Conservation (phyloP, 2,329 filamentous ascomycete species). For the Scedosporium dehoogii region DNA sequence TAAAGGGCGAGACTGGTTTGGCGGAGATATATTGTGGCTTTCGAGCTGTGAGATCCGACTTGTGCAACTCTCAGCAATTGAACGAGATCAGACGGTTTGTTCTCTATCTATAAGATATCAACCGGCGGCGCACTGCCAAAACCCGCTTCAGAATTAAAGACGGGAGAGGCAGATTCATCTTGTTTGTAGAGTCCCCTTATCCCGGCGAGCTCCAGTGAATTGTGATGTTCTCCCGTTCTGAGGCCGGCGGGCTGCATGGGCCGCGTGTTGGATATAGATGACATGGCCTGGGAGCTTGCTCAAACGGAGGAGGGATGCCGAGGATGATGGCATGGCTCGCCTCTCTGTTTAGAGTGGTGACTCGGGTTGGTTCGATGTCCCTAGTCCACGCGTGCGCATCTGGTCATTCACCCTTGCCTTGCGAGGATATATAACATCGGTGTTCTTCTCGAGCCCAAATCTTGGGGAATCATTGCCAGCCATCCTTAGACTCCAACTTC, state of each 20-base stretch:
- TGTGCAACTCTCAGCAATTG: neutral
- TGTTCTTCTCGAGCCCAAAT: too few relatives aligned
- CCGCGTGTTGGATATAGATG: neutral
- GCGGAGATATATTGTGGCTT: neutral
- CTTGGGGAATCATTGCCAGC: too few relatives aligned
- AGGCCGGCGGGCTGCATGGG: neutral
- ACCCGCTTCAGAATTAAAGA: neutral
- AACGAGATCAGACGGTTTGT: neutral
- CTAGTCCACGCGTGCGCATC: neutral
- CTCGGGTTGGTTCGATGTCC: neutral
- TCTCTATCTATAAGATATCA: neutral
- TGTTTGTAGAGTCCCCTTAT: neutral
- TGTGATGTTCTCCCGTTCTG: neutral
- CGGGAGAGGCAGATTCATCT: neutral
- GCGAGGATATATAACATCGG: neutral
- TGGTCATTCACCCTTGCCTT: neutral
- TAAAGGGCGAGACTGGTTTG: neutral
- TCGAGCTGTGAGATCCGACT: neutral
- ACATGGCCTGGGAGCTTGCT: neutral
- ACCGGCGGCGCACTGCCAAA: neutral
- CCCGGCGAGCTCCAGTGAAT: neutral
- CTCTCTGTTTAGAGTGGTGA: neutral
- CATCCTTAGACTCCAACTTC: neutral
- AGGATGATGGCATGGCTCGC: neutral
- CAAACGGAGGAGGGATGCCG: neutral